Conservation (phyloP, 2,329 filamentous ascomycete species). For the Escovopsis sp. region DNA sequence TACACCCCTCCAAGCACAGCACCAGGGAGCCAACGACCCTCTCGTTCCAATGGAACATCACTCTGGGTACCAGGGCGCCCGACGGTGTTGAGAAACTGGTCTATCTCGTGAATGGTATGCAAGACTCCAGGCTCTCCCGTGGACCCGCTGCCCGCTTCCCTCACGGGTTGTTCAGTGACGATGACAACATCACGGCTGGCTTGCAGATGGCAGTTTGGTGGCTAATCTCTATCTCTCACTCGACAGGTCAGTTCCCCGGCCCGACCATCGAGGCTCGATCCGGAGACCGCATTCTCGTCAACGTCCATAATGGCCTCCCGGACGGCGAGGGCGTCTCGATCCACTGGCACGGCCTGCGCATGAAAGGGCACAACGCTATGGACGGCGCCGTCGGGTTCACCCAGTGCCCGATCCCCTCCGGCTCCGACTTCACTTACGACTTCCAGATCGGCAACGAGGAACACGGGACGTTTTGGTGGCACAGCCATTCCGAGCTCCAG, state of each 20-base stretch:
- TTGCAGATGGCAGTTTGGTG: too few relatives aligned
- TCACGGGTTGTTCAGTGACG: background rate
- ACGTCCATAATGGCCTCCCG: conserved; percentile 43
- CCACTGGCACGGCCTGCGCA: conserved; percentile 63
- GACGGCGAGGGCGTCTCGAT: conserved; percentile 48
- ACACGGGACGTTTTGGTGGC: conserved; percentile 43
- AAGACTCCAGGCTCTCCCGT: background rate
- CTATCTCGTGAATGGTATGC: conserved; percentile 13
- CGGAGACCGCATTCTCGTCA: conserved; percentile 54
- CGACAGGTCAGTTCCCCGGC: conserved; percentile 45
- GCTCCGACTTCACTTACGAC: conserved; percentile 37
- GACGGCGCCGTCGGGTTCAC: conserved; percentile 40
- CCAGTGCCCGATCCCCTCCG: conserved; percentile 37
- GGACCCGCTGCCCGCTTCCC: background rate
- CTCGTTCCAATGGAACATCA: conserved; percentile 10
- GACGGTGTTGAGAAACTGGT: conserved; percentile 13
- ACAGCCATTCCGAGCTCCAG: conserved; percentile 38
- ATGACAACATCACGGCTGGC: too few relatives aligned
- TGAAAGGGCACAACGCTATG: conserved; percentile 58
- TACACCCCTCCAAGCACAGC: conserved; percentile 7
- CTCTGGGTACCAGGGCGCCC: conserved; percentile 6
- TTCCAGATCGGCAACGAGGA: conserved; percentile 41
- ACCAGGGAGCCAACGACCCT: conserved; percentile 6
- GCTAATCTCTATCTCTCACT: too few relatives aligned
- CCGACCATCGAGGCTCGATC: conserved; percentile 56